Percentiles rank a stretch among this genome's conserved stretches.
These are phyloP conservation scores for Daldinia loculata DNA, from an alignment of 495 filamentous ascomycete genomes.

Conservation along the genomic window DNA sequence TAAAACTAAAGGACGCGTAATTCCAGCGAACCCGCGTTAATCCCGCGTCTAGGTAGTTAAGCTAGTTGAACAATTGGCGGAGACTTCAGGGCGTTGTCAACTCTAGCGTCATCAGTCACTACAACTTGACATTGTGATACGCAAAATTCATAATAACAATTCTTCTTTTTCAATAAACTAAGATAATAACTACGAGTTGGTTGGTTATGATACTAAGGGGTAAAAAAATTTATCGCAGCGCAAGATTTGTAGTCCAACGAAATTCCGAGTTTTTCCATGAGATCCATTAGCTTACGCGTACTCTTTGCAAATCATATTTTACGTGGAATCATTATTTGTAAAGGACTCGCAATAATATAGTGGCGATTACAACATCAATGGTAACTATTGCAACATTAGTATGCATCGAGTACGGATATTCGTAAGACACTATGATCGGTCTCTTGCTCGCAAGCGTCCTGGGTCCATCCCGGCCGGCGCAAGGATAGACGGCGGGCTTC, in stretches of 20 bases:
- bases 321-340: neutral
- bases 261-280: neutral
- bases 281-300: constrained; percentile 3
- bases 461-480: neutral
- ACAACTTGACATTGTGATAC: neutral
- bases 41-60: neutral
- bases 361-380: neutral
- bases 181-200: neutral
- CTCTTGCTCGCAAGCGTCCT: neutral
- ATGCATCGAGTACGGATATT: neutral
- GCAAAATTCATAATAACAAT: neutral
- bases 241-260: neutral
- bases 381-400: neutral
- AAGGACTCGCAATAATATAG: neutral
- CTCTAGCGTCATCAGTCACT: neutral
- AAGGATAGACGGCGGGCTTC: neutral
- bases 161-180: neutral
- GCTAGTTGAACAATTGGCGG: neutral
- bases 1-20: neutral
- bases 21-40: neutral
- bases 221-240: neutral
- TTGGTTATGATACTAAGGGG: neutral
- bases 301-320: neutral
- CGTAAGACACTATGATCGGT: neutral
- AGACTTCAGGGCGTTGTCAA: neutral